Evolutionary conservation across 345 rosid species (phyloP).

Genomic region (Linum lewisii): DNA sequence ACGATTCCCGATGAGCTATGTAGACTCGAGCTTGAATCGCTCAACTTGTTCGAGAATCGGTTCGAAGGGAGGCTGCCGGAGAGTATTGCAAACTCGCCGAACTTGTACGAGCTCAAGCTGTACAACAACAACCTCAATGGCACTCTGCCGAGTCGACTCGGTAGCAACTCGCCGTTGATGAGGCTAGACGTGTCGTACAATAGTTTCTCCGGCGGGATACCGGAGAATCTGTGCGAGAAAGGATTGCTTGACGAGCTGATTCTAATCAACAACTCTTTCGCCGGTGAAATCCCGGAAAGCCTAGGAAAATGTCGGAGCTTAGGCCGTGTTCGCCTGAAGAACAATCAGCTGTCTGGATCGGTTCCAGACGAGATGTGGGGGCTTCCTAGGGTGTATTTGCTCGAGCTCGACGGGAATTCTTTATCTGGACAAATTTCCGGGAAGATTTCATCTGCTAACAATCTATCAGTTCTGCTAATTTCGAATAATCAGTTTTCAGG

Average conservation of each 20-base stretch:
- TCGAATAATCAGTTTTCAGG: constrained; percentile 60
- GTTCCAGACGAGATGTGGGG: constrained; percentile 72
- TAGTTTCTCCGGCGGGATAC: constrained; percentile 52
- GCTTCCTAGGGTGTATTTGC: constrained; percentile 45
- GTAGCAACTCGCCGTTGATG: constrained; percentile 43
- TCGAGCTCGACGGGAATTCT: constrained; percentile 53
- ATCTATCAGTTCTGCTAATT: constrained; percentile 50
- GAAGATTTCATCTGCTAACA: constrained; percentile 42
- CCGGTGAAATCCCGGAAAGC: constrained; percentile 51
- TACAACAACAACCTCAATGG: constrained; percentile 71
- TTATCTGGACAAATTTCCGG: constrained; percentile 43
- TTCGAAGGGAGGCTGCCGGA: constrained; percentile 64
- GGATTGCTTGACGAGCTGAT: constrained; percentile 45
- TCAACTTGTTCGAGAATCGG: constrained; percentile 52
- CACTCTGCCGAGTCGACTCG: constrained; percentile 50
- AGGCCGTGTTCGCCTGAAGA: constrained; percentile 47
- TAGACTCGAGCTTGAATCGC: constrained; percentile 47
- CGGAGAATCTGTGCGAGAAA: constrained; percentile 43
- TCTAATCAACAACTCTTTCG: constrained; percentile 55
- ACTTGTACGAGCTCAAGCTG: constrained; percentile 48
- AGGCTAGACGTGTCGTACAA: constrained; percentile 56
- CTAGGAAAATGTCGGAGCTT: constrained; percentile 58
- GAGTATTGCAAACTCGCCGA: constrained; percentile 45
- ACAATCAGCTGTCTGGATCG: constrained; percentile 44
- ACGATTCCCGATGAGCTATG: constrained; percentile 52